A percentile compares a stretch with the other conserved stretches of the same genome.
Conservation (phyloP, 345 rosid species). For the Camelina sativa region DNA sequence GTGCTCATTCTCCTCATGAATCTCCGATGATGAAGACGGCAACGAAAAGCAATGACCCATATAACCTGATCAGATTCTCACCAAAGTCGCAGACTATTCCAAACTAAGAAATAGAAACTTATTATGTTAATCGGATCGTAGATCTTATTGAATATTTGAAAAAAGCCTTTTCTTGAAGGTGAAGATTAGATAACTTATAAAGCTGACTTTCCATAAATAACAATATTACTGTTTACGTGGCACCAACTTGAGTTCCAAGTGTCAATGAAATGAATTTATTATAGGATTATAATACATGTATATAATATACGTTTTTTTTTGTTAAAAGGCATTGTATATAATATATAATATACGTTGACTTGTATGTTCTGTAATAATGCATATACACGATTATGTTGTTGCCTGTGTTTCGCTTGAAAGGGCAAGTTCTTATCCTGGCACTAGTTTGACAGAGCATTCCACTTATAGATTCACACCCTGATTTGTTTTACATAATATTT, state of each 20-base stretch:
- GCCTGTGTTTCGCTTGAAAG: slow-evolving; percentile 38
- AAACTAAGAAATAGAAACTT: not conserved
- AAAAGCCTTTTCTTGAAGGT: slow-evolving; percentile 17
- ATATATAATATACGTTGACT: slow-evolving; percentile 26
- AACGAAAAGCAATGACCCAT: slow-evolving; percentile 47
- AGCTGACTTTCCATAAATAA: not conserved
- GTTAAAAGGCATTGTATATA: too few species aligned
- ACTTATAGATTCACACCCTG: slow-evolving; percentile 13
- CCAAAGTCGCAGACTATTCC: slow-evolving; percentile 11
- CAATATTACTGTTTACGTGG: slow-evolving; percentile 35
- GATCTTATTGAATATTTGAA: slow-evolving; percentile 12
- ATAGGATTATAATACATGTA: not conserved
- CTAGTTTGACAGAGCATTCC: slow-evolving; percentile 17
- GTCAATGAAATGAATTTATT: slow-evolving; percentile 12
- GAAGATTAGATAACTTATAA: not conserved
- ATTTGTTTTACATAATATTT: not conserved
- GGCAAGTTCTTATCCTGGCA: slow-evolving; percentile 30
- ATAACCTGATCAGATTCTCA: slow-evolving; percentile 27
- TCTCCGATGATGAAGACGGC: slow-evolving; percentile 43
- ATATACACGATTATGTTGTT: not conserved
- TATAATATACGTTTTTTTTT: slow-evolving; percentile 11
- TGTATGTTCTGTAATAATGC: slow-evolving; percentile 3
- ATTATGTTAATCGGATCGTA: not conserved
- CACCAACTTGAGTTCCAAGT: slow-evolving; percentile 30
- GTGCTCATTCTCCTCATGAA: slow-evolving; percentile 42